A percentile compares a stretch with the other conserved stretches of the same genome.
phyloP scores from a whole-genome alignment of 345 rosid species.

The Arabidopsis suecica region DNA sequence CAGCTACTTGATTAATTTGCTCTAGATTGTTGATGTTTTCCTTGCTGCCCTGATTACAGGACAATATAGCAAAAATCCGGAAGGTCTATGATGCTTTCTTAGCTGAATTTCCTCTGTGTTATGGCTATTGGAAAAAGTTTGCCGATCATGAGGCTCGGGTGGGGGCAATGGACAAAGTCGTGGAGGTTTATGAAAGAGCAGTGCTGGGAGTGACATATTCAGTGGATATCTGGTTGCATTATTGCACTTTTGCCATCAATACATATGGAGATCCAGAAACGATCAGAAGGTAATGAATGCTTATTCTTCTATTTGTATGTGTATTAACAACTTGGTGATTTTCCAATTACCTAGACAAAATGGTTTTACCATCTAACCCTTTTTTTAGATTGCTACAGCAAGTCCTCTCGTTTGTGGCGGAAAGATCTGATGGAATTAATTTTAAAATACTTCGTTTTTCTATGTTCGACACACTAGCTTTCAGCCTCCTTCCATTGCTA shows the following conservation, averaged over 20 bases:
- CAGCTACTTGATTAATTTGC: neutral
- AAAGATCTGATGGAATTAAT: constrained; percentile 68
- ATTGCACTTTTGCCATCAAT: constrained; percentile 78
- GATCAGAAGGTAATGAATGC: constrained; percentile 80
- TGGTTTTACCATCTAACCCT: constrained; percentile 63
- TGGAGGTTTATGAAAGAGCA: constrained; percentile 96
- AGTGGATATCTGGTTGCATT: constrained; percentile 97
- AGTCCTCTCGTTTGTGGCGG: constrained; percentile 64
- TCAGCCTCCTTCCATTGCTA: constrained; percentile 45
- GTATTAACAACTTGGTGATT: constrained; percentile 45
- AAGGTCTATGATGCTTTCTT: constrained; percentile 90
- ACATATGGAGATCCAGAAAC: constrained; percentile 95
- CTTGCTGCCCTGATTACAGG: constrained; percentile 55
- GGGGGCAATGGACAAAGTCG: constrained; percentile 90
- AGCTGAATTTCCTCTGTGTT: constrained; percentile 93
- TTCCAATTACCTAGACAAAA: constrained; percentile 47
- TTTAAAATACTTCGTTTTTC: constrained; percentile 50
- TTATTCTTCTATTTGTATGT: constrained; percentile 36
- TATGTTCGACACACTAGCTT: constrained; percentile 48
- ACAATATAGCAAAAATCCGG: constrained; percentile 74
- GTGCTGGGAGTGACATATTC: constrained; percentile 94
- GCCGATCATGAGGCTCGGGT: constrained; percentile 94
- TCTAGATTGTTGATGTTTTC: constrained; percentile 30
- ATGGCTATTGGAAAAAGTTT: constrained; percentile 99
- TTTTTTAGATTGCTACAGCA: constrained; percentile 74